Base-by-base conservation (phyloP, 768 basidiomycete genomes). In the Pleurotus citrinopileatus region DNA sequence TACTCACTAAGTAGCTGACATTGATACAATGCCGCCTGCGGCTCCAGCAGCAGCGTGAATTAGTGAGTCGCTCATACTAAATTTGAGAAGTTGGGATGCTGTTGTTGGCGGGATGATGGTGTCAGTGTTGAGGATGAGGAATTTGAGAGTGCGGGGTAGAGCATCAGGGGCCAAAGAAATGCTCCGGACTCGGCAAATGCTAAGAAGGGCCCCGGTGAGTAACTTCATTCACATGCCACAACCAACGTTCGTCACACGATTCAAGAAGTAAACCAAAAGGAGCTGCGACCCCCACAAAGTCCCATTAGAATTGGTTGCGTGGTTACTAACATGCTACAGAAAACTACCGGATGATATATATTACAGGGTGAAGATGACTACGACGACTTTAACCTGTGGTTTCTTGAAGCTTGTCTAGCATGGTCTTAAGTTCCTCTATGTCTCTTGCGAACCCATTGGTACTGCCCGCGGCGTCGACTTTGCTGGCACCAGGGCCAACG, bases 31-130 rank as follows among this genome's bases (percentile, higher is more conserved):
- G 22, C 96, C 96, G 44, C 93, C 95, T 1, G 87, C 82, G 15
- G 94, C 93, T 10, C 97, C 97, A 15, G 95, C 91, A 10, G 90
- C 63, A 32, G 95, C 82, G 61, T 98, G 94, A 25, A 97, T 87
- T 12, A 84, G 70, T 44, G 91, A 92, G 69, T 98, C 91, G 56
- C 77, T 81, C 81, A 86, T 83, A 40, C 47, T 67, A 82, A 91
- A 52, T 91, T 85, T 54, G 86, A 90, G 17, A n/a, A 40, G 38
- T 15, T 40, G 17, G 38, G 19, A 12, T 1, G 15, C 17, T 8
- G 25, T n/a, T n/a, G 19, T 4, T 45, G 13, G 10, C 15, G 10
- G 32, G 40, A 28, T 13, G 2, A n/a, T 17, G 22, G 13, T 40
- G n/a, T 17, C 20, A 40, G 19, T 40, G 10, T 7, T 12, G 38